Base-by-base conservation (phyloP, 2,329 filamentous ascomycete species). In the Colletotrichum sublineola region DNA sequence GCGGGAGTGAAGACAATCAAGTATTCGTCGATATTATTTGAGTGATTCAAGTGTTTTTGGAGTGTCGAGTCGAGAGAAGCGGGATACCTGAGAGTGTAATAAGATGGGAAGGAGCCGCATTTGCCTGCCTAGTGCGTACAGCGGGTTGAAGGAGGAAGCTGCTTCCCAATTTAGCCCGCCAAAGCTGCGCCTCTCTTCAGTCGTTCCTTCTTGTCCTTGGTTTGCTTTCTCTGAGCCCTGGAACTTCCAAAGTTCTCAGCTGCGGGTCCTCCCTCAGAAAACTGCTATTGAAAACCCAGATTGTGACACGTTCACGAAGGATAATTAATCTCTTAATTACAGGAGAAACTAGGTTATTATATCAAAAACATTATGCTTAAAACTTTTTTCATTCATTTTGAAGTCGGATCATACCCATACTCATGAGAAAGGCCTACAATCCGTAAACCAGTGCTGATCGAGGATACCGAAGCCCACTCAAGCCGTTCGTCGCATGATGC, bases 171-270 rank as follows among this genome's bases (percentile, higher is more conserved):
- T 29, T 40, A n/a, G 55, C 20, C 36, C 12, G 4, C 1, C 14
- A 11, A 18, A 20, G 15, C 1, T 44, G 7, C 9, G 0, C 11
- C 33, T 15, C 15, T 56, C 24, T 56, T 20, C 33, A 42, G 1
- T 18, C 6, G 3, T 3, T 42, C 36, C 1, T 42, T 42, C 55
- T 29, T 6, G 15, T 40, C 29, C 24, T 57, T 5, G 1, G 5
- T 40, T 40, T 0, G 1, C 4, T 38, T 5, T 1, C 14, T 15
- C 2, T 2, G 7, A 2, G 31, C 18, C 1, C 52, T 20, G 9
- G 6, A 3, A 2, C 29, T 12, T 5, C 9, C 5, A 24, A 14
- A 29, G 6, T 4, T 1, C 48, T 15, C 24, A 52, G 12, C 11
- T 14, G 12, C 5, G n/a, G 24, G 11, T 29, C 8, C n/a, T 31